phyloP scores from a whole-genome alignment of 805 yeast species.

The Candida chauliodis region DNA sequence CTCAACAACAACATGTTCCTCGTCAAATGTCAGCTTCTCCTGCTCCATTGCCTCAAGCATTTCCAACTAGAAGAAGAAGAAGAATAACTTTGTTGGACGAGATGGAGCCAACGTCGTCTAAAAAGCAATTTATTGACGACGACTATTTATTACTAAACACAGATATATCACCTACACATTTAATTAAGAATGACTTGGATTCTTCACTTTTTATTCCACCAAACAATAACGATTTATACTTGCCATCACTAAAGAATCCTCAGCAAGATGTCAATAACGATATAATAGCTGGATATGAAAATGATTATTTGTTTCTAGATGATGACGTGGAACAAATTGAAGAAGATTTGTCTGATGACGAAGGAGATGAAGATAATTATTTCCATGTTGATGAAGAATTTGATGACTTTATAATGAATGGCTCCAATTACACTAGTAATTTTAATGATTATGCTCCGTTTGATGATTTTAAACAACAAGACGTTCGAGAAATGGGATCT shows the following conservation, averaged over 20 bases:
- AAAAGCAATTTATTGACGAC: slow-evolving; percentile 20
- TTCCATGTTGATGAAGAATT: slow-evolving; percentile 36
- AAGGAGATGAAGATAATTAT: slow-evolving; percentile 37
- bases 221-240: slow-evolving; percentile 8
- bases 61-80: slow-evolving; percentile 22
- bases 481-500: slow-evolving; percentile 4
- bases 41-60: slow-evolving; percentile 11
- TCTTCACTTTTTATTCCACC: slow-evolving; percentile 29
- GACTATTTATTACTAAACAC: slow-evolving; percentile 38
- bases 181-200: slow-evolving; percentile 19
- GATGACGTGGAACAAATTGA: slow-evolving; percentile 27
- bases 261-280: slow-evolving; percentile 6
- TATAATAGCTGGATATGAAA: slow-evolving; percentile 29
- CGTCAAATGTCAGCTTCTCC: slow-evolving; percentile 6
- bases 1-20: slow-evolving; percentile 9
- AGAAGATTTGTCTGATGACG: slow-evolving; percentile 38
- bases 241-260: slow-evolving; percentile 8
- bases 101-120: slow-evolving; percentile 9
- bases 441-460: slow-evolving; percentile 11
- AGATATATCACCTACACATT: slow-evolving; percentile 39
- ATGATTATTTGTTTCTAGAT: slow-evolving; percentile 30
- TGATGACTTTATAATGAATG: slow-evolving; percentile 23
- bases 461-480: slow-evolving; percentile 5
- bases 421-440: slow-evolving; percentile 25
- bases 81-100: slow-evolving; percentile 33